Evolutionary conservation across 176 grass and related monocot genomes (phyloP).

Genomic region (Lolium multiflorum): DNA sequence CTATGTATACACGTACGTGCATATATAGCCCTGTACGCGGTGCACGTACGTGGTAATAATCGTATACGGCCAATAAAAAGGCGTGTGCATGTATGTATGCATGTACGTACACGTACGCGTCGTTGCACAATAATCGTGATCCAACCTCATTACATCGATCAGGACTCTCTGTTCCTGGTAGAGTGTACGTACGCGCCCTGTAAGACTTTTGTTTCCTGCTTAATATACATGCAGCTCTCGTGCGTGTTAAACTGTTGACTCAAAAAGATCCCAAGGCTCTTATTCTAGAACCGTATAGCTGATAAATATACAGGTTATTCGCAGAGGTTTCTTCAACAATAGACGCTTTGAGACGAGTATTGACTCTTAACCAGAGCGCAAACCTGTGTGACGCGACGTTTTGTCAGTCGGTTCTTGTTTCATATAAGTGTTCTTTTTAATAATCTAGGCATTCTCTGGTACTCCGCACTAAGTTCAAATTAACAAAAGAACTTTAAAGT

Average conservation of each 20-base stretch:
- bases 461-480: no score
- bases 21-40: neutral
- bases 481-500: no score
- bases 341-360: no score
- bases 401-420: no score
- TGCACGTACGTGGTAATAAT: neutral
- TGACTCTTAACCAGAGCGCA: no score
- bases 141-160: neutral
- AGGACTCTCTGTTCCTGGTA: neutral
- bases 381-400: no score
- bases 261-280: no score
- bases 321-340: no score
- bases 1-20: neutral
- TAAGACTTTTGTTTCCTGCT: neutral
- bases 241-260: neutral
- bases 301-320: no score
- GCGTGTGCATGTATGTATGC: neutral
- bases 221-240: neutral
- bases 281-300: no score
- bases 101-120: neutral
- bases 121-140: neutral
- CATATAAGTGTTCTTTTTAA: no score
- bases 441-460: no score
- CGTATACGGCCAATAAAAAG: neutral
- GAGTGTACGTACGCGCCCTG: neutral